Conservation (phyloP, 2,329 filamentous ascomycete genomes). For the Plenodomus lindquistii region DNA sequence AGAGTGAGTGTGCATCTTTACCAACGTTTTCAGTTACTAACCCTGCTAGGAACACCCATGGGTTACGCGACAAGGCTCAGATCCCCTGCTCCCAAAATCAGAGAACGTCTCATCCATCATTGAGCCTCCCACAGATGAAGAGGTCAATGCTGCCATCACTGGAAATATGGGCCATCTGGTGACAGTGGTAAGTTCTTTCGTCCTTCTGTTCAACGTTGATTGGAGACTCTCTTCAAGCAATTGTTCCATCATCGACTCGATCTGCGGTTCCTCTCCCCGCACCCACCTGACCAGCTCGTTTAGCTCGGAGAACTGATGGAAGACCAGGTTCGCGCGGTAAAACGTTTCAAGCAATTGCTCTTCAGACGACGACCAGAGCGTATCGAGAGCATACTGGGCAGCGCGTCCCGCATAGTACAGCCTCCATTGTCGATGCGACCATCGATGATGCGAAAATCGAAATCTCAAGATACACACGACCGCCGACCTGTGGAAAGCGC, state of each 20-base stretch:
- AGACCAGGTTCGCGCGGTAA: conserved; percentile 80
- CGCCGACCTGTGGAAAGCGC: conserved; percentile 54
- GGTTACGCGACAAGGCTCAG: conserved; percentile 81
- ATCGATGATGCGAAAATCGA: conserved; percentile 47
- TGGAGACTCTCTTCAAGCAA: neutral
- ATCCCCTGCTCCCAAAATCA: conserved; percentile 76
- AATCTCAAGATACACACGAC: conserved; percentile 57
- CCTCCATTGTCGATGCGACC: conserved; percentile 59
- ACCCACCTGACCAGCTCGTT: conserved; percentile 4
- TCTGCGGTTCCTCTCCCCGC: neutral
- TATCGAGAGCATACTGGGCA: conserved; percentile 64
- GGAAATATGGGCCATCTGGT: conserved; percentile 84
- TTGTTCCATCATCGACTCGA: too few species aligned
- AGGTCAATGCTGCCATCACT: conserved; percentile 89
- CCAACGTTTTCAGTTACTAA: conserved; percentile 10
- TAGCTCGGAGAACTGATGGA: neutral
- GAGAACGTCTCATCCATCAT: conserved; percentile 85
- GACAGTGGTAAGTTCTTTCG: conserved; percentile 65
- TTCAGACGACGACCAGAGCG: conserved; percentile 58
- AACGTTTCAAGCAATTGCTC: conserved; percentile 80
- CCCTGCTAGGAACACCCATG: conserved; percentile 78
- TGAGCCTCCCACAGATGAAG: conserved; percentile 83
- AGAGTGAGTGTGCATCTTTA: conserved; percentile 61
- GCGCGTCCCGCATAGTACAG: conserved; percentile 61
- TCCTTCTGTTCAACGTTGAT: conserved; percentile 1